phyloP scores from a whole-genome alignment of 2,329 filamentous ascomycete species.

The Diplodia seriata region DNA sequence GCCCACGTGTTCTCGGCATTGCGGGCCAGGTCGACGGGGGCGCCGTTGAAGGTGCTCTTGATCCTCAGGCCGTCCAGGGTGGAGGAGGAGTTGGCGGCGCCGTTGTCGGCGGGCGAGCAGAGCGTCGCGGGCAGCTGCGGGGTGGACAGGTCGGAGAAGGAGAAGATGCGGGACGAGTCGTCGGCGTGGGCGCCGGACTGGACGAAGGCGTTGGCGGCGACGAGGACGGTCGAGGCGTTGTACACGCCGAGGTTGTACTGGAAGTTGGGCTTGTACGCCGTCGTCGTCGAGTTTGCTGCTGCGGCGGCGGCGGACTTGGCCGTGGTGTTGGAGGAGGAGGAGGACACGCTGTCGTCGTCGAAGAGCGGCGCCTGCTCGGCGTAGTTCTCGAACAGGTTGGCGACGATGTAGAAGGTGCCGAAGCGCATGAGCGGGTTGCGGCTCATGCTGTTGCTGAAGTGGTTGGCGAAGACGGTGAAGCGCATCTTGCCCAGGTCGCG shows the following conservation, averaged over 20 bases:
- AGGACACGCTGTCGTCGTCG: not conserved
- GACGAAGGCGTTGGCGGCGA: conserved; percentile 18
- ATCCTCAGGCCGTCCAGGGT: not conserved
- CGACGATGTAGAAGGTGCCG: conserved; percentile 30
- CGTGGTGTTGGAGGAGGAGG: not conserved
- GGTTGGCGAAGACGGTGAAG: conserved; percentile 29
- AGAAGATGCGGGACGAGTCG: conserved; percentile 23
- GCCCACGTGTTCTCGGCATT: conserved; percentile 10
- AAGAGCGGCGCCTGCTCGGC: conserved; percentile 16
- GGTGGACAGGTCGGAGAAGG: conserved; percentile 26
- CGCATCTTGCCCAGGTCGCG: conserved; percentile 26
- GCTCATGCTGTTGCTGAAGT: conserved; percentile 19
- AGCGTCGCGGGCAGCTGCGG: conserved; percentile 2
- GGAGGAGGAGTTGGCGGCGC: not conserved
- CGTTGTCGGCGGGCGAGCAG: conserved; percentile 14
- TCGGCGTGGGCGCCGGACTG: conserved; percentile 4
- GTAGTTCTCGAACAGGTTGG: conserved; percentile 25
- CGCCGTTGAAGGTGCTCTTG: conserved; percentile 21
- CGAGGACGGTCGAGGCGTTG: conserved; percentile 15
- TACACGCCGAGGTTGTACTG: conserved; percentile 24
- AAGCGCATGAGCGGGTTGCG: conserved; percentile 31
- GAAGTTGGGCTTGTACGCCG: conserved; percentile 18
- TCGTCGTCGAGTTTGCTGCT: not conserved
- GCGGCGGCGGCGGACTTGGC: no score
- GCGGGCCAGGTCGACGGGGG: not conserved